These are phyloP conservation scores for Triangularia setosa DNA, from an alignment of 2,329 filamentous ascomycete genomes.

Conservation along the genomic window DNA sequence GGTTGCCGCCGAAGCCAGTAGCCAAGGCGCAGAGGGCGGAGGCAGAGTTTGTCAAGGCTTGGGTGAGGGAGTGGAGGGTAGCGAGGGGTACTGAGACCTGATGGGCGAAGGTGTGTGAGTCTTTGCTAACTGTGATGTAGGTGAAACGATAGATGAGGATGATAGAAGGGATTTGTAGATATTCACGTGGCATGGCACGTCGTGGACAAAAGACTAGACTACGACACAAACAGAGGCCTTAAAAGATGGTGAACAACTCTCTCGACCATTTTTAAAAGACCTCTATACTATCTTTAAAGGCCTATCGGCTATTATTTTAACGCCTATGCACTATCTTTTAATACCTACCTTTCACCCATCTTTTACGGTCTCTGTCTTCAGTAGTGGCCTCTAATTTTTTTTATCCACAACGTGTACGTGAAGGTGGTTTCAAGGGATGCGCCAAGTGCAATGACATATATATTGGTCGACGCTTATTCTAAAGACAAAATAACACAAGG, in stretches of 20 bases:
- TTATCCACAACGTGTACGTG: no score
- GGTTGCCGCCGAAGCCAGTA: constrained; percentile 57
- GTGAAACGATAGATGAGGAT: background rate
- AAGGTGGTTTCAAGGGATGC: background rate
- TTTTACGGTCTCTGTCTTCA: no score
- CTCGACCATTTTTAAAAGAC: no score
- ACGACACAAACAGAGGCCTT: no score
- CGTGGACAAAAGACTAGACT: no score
- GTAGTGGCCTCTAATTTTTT: no score
- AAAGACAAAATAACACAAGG: background rate
- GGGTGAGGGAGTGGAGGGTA: constrained; percentile 58
- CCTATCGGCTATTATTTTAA: no score
- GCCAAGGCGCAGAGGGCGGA: constrained; percentile 55
- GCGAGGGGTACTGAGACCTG: constrained; percentile 11
- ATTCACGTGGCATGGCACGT: background rate
- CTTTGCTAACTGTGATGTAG: constrained; percentile 16
- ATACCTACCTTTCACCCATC: no score
- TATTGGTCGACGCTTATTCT: background rate
- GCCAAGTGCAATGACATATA: background rate
- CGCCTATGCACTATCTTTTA: no score
- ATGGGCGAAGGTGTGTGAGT: background rate
- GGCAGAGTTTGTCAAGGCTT: constrained; percentile 59
- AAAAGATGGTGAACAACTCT: no score
- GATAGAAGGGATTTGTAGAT: constrained; percentile 10
- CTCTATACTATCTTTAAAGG: no score